A percentile compares a stretch with the other conserved stretches of the same genome.
Conservation (phyloP, 768 basidiomycete species). For the Dendrothele bispora region DNA sequence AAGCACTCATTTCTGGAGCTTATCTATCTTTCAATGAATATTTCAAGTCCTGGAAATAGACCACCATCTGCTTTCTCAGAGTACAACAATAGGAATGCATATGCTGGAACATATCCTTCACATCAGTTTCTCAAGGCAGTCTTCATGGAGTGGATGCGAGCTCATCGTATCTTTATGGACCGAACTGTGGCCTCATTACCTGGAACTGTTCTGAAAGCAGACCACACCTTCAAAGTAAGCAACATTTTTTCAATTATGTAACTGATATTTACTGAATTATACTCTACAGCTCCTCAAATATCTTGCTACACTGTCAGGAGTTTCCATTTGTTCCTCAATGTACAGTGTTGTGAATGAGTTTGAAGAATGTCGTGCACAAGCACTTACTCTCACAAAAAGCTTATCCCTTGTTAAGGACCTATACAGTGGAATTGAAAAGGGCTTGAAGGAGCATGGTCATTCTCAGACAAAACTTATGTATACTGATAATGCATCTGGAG, state of each 20-base stretch:
- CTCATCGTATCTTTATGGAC: constrained; percentile 6
- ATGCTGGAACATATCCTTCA: constrained; percentile 7
- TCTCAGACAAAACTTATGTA: not conserved
- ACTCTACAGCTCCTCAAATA: not conserved
- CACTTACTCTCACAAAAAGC: constrained; percentile 1
- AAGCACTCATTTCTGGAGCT: constrained; percentile 13
- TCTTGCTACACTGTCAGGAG: not conserved
- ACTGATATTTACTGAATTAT: not conserved
- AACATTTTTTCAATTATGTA: not conserved
- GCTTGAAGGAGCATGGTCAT: constrained; percentile 3
- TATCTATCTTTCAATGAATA: constrained; percentile 9
- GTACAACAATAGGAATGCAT: constrained; percentile 3
- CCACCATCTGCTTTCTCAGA: constrained; percentile 3
- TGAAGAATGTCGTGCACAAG: constrained; percentile 1
- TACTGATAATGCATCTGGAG: constrained; percentile 1
- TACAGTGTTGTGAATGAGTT: constrained; percentile 2
- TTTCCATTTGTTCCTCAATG: not conserved
- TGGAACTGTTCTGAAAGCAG: not conserved
- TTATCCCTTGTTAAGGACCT: constrained; percentile 3
- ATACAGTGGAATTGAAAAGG: not conserved
- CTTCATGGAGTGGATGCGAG: constrained; percentile 7
- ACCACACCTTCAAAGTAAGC: constrained; percentile 10
- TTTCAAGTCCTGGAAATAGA: not conserved
- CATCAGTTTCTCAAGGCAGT: constrained; percentile 8
- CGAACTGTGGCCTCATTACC: constrained; percentile 6